Evolutionary conservation across 805 yeast genomes (phyloP), one percentile per base, ranked within the genome.

Genomic region (Lachancea nothofagi): DNA sequence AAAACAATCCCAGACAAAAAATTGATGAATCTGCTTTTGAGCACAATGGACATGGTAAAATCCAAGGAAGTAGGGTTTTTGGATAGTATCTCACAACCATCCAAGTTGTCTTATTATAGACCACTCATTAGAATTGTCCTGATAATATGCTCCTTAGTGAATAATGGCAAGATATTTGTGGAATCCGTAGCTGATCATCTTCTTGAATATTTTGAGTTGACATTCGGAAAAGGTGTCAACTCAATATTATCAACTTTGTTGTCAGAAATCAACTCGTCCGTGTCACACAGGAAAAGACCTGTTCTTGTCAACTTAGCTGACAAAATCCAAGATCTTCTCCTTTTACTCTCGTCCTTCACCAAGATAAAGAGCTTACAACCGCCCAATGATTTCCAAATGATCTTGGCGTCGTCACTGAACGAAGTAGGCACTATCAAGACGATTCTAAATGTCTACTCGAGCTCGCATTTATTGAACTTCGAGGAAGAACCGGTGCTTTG

Each of bases 401-500:
- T 72, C 19, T 55, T 83, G 46, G 74, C 84, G 0, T 62, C 66
- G 2, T 61, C 73, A 0, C 65, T 85, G 44, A 67, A 69, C 23
- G 78, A 73, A 12, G 67, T 73, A 17, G 87, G 81, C 2, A 73
- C 87, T 0, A 67, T 83, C 17, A 72, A 77, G 38, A 69, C 83
- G 0, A 67, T 84, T 12, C 57, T 83, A 49, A 76, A 77, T 38
- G 63, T 84, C 9, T 87, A 79, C 57, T 73, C 93, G 0, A 74
- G 78, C 41, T 74, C 93, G 0, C 84, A 83, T 48, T 59, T 74
- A 25, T 62, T 80, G 28, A 75, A 72, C 46, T 66, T 78, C 5
- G 72, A 78, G 42, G 76, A 71, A 32, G 89, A 83, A 33, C 79
- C 80, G 17, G 65, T 80, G 0, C 75, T 83, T 53, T 90, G 93